phyloP scores from a whole-genome alignment of 768 basidiomycete genomes.

The Rhodosporidiobolus sp. region DNA sequence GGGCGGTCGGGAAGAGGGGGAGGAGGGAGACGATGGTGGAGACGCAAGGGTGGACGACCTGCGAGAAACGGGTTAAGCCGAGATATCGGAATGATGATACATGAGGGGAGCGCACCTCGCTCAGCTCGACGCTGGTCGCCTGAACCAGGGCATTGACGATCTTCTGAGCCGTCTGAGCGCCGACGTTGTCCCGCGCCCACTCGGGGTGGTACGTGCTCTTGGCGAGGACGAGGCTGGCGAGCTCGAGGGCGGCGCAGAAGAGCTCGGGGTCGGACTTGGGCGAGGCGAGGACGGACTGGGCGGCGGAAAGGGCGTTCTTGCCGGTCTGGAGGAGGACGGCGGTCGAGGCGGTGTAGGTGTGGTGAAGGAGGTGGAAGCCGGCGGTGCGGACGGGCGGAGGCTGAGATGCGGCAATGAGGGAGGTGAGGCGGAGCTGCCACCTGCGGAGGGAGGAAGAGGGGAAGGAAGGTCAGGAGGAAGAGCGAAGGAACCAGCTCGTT shows the following conservation, averaged over 20 bases:
- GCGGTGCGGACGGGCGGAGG: slow-evolving; percentile 22
- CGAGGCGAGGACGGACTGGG: slow-evolving; percentile 8
- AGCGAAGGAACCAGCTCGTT: too few species aligned
- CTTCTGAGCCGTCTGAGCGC: slow-evolving; percentile 34
- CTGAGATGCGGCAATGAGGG: slow-evolving; percentile 18
- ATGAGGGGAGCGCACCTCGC: slow-evolving; percentile 5
- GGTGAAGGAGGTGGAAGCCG: slow-evolving; percentile 30
- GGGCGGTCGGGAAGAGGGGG: slow-evolving; percentile 39
- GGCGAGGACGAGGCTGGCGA: slow-evolving; percentile 20
- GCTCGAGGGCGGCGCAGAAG: slow-evolving; percentile 27
- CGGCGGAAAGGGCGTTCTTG: slow-evolving; percentile 18
- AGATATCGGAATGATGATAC: too few species aligned
- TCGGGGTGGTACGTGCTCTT: slow-evolving; percentile 32
- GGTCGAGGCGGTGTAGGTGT: slow-evolving; percentile 21
- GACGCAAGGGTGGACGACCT: slow-evolving; percentile 25
- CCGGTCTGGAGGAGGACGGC: slow-evolving; percentile 15
- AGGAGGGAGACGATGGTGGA: slow-evolving; percentile 28
- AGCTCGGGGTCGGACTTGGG: slow-evolving; percentile 20
- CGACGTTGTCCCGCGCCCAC: slow-evolving; percentile 39
- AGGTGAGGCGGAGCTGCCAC: slow-evolving; percentile 34
- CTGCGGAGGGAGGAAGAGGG: not conserved
- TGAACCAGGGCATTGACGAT: slow-evolving; percentile 14
- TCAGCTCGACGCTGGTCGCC: slow-evolving; percentile 9
- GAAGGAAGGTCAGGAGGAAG: not conserved
- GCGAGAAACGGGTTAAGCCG: not conserved